Evolutionary conservation across 352 stramenopile species (phyloP).

Genomic region (Globisporangium iwayamae): DNA sequence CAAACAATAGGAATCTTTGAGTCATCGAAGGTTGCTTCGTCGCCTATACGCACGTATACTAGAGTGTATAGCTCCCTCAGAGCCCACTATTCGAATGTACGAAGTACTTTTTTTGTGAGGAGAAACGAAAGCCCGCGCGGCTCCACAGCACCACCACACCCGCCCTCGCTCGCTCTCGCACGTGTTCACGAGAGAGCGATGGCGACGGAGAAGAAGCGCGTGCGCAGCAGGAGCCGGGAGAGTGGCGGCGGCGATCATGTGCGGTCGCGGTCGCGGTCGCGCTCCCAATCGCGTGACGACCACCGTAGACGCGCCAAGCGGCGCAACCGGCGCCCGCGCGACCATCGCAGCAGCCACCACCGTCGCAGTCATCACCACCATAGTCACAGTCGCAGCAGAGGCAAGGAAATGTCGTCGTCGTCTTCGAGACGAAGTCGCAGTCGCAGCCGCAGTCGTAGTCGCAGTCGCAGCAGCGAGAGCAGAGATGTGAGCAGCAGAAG

Average conservation of each 20-base stretch:
- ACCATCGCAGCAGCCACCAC: neutral
- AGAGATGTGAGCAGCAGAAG: neutral
- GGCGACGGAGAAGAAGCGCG: constrained; percentile 10
- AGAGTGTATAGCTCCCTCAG: too few relatives aligned
- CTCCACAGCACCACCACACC: neutral
- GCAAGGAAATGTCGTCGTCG: neutral
- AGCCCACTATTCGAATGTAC: too few relatives aligned
- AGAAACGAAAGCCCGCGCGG: neutral
- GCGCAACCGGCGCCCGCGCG: neutral
- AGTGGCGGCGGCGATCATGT: neutral
- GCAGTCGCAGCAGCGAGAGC: constrained; percentile 7
- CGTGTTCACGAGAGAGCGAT: neutral
- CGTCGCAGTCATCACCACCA: constrained; percentile 1
- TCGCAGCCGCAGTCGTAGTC: constrained; percentile 4
- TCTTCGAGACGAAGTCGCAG: constrained; percentile 1
- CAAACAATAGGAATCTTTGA: too few relatives aligned
- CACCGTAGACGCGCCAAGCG: constrained; percentile 3
- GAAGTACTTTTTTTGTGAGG: neutral
- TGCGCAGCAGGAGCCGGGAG: constrained; percentile 6
- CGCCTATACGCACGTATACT: too few relatives aligned
- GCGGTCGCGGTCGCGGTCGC: constrained; percentile 1
- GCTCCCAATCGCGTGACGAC: neutral
- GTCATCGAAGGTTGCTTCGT: too few relatives aligned
- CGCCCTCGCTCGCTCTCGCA: neutral
- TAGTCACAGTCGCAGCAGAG: constrained; percentile 3